phyloP scores from a whole-genome alignment of 169 alveolate genomes.

The Plasmodium sp. region DNA sequence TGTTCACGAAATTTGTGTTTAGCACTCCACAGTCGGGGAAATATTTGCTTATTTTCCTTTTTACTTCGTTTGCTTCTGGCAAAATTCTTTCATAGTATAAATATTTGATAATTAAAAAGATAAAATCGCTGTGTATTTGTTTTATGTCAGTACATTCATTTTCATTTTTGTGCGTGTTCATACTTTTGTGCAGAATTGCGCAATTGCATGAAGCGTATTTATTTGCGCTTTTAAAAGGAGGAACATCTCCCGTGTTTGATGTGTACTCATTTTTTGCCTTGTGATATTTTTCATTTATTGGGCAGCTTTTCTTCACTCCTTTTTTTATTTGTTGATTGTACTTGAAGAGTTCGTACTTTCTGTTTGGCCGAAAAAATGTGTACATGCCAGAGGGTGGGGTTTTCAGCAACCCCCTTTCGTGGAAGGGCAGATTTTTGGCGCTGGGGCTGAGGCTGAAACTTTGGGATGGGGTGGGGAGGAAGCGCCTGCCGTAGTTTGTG shows the following conservation, averaged over 20 bases:
- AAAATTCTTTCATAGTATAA: conserved; percentile 56
- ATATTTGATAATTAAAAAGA: conserved; percentile 47
- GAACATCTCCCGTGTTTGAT: not conserved
- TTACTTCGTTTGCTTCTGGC: conserved; percentile 70
- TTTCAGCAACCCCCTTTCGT: not conserved
- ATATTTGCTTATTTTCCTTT: conserved; percentile 56
- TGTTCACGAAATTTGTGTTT: conserved; percentile 47
- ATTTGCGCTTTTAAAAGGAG: conserved; percentile 2
- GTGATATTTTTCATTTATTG: conserved; percentile 36
- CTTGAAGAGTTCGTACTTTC: conserved; percentile 12
- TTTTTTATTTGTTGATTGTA: conserved; percentile 5
- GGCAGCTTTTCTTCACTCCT: conserved; percentile 12
- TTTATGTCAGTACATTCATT: conserved; percentile 4
- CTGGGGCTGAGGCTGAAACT: not conserved
- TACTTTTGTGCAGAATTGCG: conserved; percentile 2
- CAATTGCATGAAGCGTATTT: conserved; percentile 36
- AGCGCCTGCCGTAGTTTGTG: not conserved
- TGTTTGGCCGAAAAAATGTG: not conserved
- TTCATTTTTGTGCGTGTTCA: not conserved
- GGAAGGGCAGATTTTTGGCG: not conserved
- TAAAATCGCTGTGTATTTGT: conserved; percentile 55
- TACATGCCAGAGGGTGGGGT: not conserved
- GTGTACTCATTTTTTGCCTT: conserved; percentile 13
- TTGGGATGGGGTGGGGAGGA: not conserved
- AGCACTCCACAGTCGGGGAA: conserved; percentile 50